Percentiles rank a stretch among this genome's conserved stretches.
Conservation (phyloP, 129 eudicot species). For the Cynara cardunculus region DNA sequence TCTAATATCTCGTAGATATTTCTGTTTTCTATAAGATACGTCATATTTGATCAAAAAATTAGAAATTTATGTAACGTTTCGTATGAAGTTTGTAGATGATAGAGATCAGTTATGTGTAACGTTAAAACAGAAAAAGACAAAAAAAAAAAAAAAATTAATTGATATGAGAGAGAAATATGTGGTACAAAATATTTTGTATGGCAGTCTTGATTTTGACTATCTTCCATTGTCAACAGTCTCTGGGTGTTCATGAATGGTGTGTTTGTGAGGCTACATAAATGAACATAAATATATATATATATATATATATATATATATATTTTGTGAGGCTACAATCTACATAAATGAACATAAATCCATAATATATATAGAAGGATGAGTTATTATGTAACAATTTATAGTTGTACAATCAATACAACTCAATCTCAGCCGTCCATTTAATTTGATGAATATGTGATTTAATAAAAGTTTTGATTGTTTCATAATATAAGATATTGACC, state of each 20-base stretch:
- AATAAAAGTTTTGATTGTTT: too few species aligned
- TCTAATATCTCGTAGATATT: background rate
- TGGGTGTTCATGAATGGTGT: constrained; percentile 35
- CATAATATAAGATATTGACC: too few species aligned
- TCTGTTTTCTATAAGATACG: too few species aligned
- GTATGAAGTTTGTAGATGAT: background rate
- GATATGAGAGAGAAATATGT: background rate
- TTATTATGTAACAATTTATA: too few species aligned
- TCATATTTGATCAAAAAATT: too few species aligned
- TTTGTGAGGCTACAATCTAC: too few species aligned
- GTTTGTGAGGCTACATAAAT: constrained; percentile 32
- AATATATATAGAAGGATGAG: too few species aligned
- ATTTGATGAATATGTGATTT: too few species aligned
- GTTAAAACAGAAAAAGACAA: background rate
- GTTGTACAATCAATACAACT: too few species aligned
- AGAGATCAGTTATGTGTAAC: background rate
- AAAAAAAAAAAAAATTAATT: too few species aligned
- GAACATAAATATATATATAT: constrained; percentile 1
- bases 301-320: background rate
- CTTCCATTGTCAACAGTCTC: constrained; percentile 23
- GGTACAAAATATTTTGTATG: constrained; percentile 20
- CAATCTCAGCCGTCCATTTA: too few species aligned
- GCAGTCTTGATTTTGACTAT: constrained; percentile 6
- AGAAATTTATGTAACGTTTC: background rate
- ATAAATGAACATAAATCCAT: too few species aligned